Base-by-base conservation (phyloP, 768 basidiomycete genomes). In the Trametes cingulata region DNA sequence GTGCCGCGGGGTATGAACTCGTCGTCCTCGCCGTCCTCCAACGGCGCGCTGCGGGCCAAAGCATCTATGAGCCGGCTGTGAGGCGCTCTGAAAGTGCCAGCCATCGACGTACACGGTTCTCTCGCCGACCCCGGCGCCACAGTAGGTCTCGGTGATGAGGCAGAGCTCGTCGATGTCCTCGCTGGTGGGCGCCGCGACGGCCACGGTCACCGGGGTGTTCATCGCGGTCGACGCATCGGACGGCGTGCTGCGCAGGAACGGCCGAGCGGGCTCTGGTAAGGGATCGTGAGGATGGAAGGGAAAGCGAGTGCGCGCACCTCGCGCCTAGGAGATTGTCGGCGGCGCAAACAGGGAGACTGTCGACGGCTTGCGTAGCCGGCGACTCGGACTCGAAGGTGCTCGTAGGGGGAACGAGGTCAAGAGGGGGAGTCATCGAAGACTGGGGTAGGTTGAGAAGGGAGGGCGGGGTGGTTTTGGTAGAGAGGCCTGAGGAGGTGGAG, bases 21-120 rank as follows among this genome's bases (percentile, higher is more conserved):
- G 27, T 51, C 56, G 8, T 57, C 43, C 20, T 46, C 43, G 6
- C 47, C 54, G 33, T 57, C 56, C 14, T 59, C 50, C 29, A 33
- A 33, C 29, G 29, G 29, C 29, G 29, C 29, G 29, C 29, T 33
- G 10, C 10, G 29, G 10, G 10, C 29, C 29, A 33, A 33, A 10
- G 10, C 29, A 33, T 33, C 29, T 33, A 10, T 33, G 6, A 33
- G 29, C 29, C 29, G 10, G 4, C 29, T 10, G 4, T 10, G 29
- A 33, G 6, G 29, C 29, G 29, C 10, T 10, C 29, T 10, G 29
- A 5, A 33, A 10, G 29, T 4, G 29, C 29, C 10, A 10, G 29
- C 4, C 29, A 33, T 33, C 29, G 29, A 33, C 29, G 29, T 33
- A 33, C 29, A 33, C 29, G 29, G 4, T 33, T 10, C 6, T 33